A percentile compares a stretch with the other conserved stretches of the same genome.
Evolutionary conservation across 257 asterid species (phyloP).

Genomic region (Echium plantagineum): DNA sequence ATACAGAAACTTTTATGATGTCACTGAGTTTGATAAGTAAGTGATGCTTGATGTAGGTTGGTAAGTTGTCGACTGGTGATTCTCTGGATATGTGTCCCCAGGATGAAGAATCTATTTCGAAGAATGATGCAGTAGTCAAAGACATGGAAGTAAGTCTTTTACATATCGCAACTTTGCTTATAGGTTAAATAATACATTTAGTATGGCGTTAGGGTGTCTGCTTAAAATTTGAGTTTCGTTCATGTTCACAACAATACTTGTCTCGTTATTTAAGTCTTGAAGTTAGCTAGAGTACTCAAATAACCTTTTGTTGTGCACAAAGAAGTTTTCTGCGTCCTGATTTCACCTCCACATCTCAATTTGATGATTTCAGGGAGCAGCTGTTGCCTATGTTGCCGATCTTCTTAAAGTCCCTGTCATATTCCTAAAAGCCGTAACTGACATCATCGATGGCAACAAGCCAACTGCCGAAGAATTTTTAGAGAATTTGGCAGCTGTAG

Average conservation of each 20-base stretch:
- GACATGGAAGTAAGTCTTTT: slow-evolving; percentile 80
- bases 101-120: slow-evolving; percentile 68
- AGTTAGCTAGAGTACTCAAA: too few relatives aligned
- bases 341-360: not conserved
- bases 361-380: slow-evolving; percentile 68
- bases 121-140: slow-evolving; percentile 76
- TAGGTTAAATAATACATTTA: not conserved
- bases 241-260: too few relatives aligned
- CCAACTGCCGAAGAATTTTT: slow-evolving; percentile 90
- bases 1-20: not conserved
- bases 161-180: not conserved
- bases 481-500: slow-evolving; percentile 64
- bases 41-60: slow-evolving; percentile 41
- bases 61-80: slow-evolving; percentile 91
- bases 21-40: not conserved
- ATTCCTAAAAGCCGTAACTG: slow-evolving; percentile 85
- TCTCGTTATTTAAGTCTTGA: too few relatives aligned
- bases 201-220: too few relatives aligned
- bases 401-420: slow-evolving; percentile 71
- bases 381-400: slow-evolving; percentile 87
- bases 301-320: too few relatives aligned
- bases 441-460: slow-evolving; percentile 74
- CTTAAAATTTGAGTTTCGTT: too few relatives aligned
- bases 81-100: slow-evolving; percentile 82
- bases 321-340: not conserved